Evolutionary conservation across 495 filamentous ascomycete species (phyloP).

Genomic region (Gamarada debralockiae): DNA sequence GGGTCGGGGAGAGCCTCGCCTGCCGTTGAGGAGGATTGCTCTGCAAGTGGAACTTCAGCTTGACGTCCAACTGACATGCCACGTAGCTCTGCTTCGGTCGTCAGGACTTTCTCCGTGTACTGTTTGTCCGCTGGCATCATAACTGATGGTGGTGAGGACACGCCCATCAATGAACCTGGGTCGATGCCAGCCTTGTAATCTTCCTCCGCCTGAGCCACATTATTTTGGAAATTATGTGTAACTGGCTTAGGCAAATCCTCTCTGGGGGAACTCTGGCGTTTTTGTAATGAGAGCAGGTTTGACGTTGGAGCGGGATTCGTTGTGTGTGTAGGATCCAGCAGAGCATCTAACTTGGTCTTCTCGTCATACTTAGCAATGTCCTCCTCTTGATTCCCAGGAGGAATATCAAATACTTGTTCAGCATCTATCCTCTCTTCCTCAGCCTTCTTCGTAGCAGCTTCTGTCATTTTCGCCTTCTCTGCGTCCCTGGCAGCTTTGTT

Average conservation of each 20-base stretch:
- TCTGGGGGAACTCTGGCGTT: conserved; percentile 9
- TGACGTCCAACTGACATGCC: neutral
- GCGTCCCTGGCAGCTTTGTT: conserved; percentile 19
- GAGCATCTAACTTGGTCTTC: neutral
- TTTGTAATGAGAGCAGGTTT: conserved; percentile 15
- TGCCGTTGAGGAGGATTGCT: neutral
- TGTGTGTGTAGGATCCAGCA: neutral
- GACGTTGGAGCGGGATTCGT: neutral
- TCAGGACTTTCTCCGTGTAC: neutral
- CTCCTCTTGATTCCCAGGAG: neutral
- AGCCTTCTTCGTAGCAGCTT: conserved; percentile 2
- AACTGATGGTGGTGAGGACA: too few species aligned
- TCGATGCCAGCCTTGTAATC: neutral
- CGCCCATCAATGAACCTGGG: too few species aligned
- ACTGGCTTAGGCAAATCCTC: conserved; percentile 5
- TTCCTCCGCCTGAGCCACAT: neutral
- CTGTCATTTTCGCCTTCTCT: conserved; percentile 7
- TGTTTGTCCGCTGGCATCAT: neutral
- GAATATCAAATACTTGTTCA: conserved; percentile 3
- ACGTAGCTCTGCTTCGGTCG: conserved; percentile 3
- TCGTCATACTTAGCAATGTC: neutral
- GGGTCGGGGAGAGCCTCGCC: conserved; percentile 12
- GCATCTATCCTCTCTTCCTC: conserved; percentile 2
- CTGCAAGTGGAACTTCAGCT: neutral
- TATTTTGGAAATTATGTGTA: conserved; percentile 3